These are phyloP conservation scores for Pestalotiopsis sp. DNA, from an alignment of 2,329 filamentous ascomycete species.

Conservation along the genomic window DNA sequence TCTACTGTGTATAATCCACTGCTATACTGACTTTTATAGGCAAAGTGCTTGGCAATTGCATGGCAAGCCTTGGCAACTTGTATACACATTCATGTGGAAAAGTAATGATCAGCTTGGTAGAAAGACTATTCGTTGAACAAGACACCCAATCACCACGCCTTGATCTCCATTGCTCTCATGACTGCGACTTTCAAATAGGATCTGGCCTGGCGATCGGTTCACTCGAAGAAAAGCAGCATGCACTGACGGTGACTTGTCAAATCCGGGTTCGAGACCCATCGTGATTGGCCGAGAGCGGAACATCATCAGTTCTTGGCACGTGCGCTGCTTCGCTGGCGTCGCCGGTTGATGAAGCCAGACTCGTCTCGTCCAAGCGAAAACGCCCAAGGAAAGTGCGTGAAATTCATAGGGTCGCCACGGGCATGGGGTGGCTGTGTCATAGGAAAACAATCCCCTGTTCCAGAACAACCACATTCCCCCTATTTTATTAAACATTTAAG, in stretches of 20 bases:
- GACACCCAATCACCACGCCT: no score
- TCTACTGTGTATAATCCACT: no score
- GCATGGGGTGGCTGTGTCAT: not conserved
- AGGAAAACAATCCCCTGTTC: not conserved
- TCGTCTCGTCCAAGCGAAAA: not conserved
- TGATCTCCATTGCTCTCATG: no score
- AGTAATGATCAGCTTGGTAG: no score
- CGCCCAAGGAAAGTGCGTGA: conserved; percentile 1
- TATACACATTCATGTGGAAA: no score
- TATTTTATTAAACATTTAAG: not conserved
- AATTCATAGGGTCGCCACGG: not conserved
- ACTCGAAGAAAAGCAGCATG: not conserved
- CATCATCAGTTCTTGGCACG: not conserved
- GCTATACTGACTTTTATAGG: no score
- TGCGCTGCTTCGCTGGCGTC: not conserved
- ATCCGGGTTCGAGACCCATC: not conserved
- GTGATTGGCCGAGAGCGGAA: conserved; percentile 1
- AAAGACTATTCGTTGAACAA: no score
- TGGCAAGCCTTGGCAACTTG: no score
- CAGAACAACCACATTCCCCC: not conserved
- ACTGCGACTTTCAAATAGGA: no score
- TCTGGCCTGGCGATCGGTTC: not conserved
- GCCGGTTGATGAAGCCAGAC: not conserved
- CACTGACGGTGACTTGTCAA: not conserved
- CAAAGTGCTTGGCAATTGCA: no score